Base-by-base conservation (phyloP, 495 filamentous ascomycete genomes). In the Daldinia grandis region DNA sequence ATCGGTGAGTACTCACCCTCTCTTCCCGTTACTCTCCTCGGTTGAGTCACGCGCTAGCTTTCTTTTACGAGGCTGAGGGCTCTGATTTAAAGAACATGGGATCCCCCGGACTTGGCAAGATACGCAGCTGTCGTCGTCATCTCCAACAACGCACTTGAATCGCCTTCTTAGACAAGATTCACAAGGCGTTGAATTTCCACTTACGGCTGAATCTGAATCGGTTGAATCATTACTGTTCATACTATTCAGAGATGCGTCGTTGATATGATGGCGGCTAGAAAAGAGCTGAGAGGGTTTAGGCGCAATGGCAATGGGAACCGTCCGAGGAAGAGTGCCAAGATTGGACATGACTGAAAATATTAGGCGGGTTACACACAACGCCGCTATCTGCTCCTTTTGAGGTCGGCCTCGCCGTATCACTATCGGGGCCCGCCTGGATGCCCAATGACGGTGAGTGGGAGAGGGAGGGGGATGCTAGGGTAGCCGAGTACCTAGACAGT, bases 131-230 rank as follows among this genome's bases (percentile, higher is more conserved):
- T 85, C 84, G 37, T 88, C 85, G 27, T 88, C 89, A 49, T 89
- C 88, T 76, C 93, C 91, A 81, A 97, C 92, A 62, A 96, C 93
- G 82, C 95, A 99, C 74, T 93, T 90, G 73, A 89, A 93, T 79
- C 94, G 93, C 76, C 94, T 85, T 79, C 88, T 87, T 62, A 93
- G 84, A 81, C 95, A 99, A 44, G 92, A 79, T 73, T 84, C 85
- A 75, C 86, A 88, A 42, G 84, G 74, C 38, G 78, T 70, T 21
- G 74, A 57, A n/a, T 73, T 74, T 21, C 82, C 80, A 76, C 76
- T 83, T 58, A 80, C 72, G 25, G 72, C 71, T 65, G 83, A 85
- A 51, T 81, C 78, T 19, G 84, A 84, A 47, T 85, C 84, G n/a
- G 73, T 76, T 60, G 84, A 85, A 62, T 84, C 80, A 57, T 82